Conservation (phyloP, 306 rosid species). For the Vigna radiata region DNA sequence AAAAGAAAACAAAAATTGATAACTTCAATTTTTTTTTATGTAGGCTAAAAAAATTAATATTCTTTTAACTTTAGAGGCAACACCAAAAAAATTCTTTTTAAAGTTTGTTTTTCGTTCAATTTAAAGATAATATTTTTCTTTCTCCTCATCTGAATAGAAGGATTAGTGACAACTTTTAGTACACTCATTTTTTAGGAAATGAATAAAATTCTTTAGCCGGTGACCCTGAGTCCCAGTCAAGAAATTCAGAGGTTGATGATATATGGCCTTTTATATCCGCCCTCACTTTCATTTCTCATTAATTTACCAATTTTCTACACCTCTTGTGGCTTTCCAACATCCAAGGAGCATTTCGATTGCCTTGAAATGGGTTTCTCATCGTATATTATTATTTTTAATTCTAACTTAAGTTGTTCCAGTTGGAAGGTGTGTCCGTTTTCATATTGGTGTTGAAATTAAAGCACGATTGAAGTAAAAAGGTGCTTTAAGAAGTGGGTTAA, state of each 20-base stretch:
- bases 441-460: background rate
- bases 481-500: slow-evolving; percentile 1
- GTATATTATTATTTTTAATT: background rate
- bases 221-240: slow-evolving; percentile 14
- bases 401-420: background rate
- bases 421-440: background rate
- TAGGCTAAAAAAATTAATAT: background rate
- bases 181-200: background rate
- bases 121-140: background rate
- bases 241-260: slow-evolving; percentile 31
- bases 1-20: background rate
- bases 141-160: background rate
- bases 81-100: background rate
- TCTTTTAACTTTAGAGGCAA: background rate
- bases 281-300: slow-evolving; percentile 15
- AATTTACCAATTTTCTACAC: background rate
- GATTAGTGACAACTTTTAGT: background rate
- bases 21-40: background rate
- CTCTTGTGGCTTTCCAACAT: background rate
- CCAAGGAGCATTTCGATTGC: background rate
- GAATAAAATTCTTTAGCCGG: slow-evolving; percentile 2
- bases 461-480: background rate
- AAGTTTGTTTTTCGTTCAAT: background rate
- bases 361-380: background rate
- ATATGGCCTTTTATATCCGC: slow-evolving; percentile 5